phyloP scores from a whole-genome alignment of 768 basidiomycete genomes.

The Gloeopeniophorella convolvens region DNA sequence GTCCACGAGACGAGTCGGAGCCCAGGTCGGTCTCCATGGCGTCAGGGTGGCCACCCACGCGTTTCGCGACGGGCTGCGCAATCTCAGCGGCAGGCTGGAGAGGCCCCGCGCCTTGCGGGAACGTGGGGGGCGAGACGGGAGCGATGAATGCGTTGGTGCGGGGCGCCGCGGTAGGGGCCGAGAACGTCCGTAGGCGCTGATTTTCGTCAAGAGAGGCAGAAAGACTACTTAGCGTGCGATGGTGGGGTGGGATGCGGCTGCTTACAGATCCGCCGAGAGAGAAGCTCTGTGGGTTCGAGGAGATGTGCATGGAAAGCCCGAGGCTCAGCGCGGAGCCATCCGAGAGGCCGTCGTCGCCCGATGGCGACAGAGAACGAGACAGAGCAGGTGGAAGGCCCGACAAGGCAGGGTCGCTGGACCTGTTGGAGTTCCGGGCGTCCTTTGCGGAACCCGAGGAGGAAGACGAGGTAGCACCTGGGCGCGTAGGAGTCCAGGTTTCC shows the following conservation, averaged over 20 bases:
- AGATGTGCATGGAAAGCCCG: neutral
- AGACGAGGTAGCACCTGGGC: slow-evolving; percentile 8
- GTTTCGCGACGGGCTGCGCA: slow-evolving; percentile 7
- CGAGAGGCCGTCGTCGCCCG: slow-evolving; percentile 8
- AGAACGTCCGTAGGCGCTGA: neutral
- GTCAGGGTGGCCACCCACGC: neutral
- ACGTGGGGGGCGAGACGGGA: neutral
- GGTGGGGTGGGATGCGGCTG: neutral
- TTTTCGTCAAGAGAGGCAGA: neutral
- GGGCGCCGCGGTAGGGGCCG: neutral
- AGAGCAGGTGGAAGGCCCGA: slow-evolving; percentile 1
- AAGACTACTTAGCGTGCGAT: neutral
- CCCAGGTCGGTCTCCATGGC: slow-evolving; percentile 1
- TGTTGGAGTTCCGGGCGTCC: neutral
- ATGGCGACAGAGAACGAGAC: slow-evolving; percentile 17
- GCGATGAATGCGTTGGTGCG: neutral
- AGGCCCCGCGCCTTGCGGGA: neutral
- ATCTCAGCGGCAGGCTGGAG: neutral
- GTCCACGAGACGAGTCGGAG: slow-evolving; percentile 17
- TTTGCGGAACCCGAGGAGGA: slow-evolving; percentile 11
- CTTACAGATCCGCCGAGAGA: slow-evolving; percentile 3
- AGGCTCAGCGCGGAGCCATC: slow-evolving; percentile 6
- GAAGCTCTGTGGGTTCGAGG: neutral
- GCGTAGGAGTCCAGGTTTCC: slow-evolving; percentile 11
- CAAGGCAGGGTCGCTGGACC: slow-evolving; percentile 2